Evolutionary conservation across 228 moss, liverwort and hornwort species (phyloP), one percentile per base, ranked within the genome.

Genomic region (Sphagnum fallax): DNA sequence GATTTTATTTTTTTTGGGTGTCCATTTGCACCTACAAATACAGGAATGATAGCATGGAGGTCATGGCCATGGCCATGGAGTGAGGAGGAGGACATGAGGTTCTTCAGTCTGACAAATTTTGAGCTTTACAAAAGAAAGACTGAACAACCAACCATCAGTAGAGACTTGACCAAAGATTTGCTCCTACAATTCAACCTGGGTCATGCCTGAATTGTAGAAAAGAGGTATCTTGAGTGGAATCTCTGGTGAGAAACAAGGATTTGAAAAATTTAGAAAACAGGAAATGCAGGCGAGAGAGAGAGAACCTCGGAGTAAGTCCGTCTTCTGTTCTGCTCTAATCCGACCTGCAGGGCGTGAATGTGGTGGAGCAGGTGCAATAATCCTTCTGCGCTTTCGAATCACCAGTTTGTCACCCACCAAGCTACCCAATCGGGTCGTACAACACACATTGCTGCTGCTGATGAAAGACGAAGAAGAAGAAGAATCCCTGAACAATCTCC

Each of bases 281-380:
- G 4, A n/a, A 60, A 4, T 47, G 7, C 60, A 12, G 12, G 47
- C 61, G 9, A 4, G 15, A 47, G 52, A 32, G 16, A 6, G 61
- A 50, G 5, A 58, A 70, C 70, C 70, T 70, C 47, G 10, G 16
- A 70, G 8, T 12, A 70, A 32, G 62, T 70, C 70, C 8, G 70
- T 61, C 62, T 62, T 70, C 6, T 70, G 60, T 18, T 70, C 70
- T 52, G 70, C 70, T 16, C 63, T 62, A 62, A 70, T 52, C 8
- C 48, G 13, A 4, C 61, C 51, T 8, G 16, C 32, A 11, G 9
- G 61, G 4, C 70, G 70, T 50, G 52, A 58, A n/a, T 48, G 6
- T n/a, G 48, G 15, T 11, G 69, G 32, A 10, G 49, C 16, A 8
- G 59, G 60, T 32, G 48, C 53, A 32, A 32, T 32, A 16, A 58